A percentile compares a stretch with the other conserved stretches of the same genome.
Conservation (phyloP, 768 basidiomycete genomes). For the Boletus barrowsii region DNA sequence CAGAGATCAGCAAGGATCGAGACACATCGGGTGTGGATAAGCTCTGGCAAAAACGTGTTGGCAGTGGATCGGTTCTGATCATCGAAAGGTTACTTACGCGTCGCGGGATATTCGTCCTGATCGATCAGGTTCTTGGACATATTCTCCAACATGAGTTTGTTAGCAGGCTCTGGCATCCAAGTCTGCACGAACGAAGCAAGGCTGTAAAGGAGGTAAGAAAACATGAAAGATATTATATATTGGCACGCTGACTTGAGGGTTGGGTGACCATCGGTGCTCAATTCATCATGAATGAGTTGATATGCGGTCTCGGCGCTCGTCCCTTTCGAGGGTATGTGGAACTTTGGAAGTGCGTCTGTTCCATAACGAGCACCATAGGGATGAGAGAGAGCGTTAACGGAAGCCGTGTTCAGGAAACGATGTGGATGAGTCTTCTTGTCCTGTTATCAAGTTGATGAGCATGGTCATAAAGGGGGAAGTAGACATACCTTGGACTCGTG, state of each 20-base stretch:
- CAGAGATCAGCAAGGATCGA: slow-evolving; percentile 66
- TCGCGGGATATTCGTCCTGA: slow-evolving; percentile 66
- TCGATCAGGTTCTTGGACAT: slow-evolving; percentile 68
- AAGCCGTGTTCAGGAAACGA: slow-evolving; percentile 34
- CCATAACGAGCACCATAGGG: slow-evolving; percentile 64
- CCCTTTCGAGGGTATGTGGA: slow-evolving; percentile 60
- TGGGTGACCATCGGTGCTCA: slow-evolving; percentile 53
- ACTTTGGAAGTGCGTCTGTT: slow-evolving; percentile 70
- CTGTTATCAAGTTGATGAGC: slow-evolving; percentile 25
- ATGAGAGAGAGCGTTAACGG: slow-evolving; percentile 35
- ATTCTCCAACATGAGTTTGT: slow-evolving; percentile 61
- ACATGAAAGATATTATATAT: background rate
- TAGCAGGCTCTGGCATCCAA: slow-evolving; percentile 53
- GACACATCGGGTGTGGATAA: slow-evolving; percentile 45
- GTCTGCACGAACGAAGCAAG: slow-evolving; percentile 68
- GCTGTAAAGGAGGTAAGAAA: slow-evolving; percentile 17
- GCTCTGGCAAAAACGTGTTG: slow-evolving; percentile 23
- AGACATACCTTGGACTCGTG: slow-evolving; percentile 48
- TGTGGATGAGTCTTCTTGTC: slow-evolving; percentile 42
- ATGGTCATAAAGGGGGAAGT: background rate
- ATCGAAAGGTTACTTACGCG: slow-evolving; percentile 31
- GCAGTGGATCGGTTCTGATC: background rate
- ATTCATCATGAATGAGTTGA: slow-evolving; percentile 63
- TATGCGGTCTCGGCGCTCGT: slow-evolving; percentile 49
- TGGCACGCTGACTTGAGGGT: slow-evolving; percentile 43